Base-by-base conservation (phyloP, 495 filamentous ascomycete genomes). In the Penicillium coffeae region DNA sequence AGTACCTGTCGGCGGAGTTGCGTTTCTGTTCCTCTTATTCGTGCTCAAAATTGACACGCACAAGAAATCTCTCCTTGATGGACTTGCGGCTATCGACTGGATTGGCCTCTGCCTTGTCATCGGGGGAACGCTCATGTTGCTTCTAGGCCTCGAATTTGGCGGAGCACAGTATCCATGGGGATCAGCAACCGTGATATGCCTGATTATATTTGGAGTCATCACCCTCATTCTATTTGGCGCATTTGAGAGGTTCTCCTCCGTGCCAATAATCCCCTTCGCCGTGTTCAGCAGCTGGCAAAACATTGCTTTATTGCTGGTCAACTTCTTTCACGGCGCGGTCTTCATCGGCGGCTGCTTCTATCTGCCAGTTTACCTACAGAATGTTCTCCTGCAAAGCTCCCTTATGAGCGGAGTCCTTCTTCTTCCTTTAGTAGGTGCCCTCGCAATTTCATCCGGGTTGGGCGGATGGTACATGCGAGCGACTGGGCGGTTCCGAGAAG, bases 1-100 rank as follows among this genome's bases (percentile, higher is more conserved):
- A 45, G 42, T 80, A 0, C 78, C 78, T 2, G 60, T 80, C 33
- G 75, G 77, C 34, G 77, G 69, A 16, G 37, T 70, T 10, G 55
- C 64, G 7, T 64, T 59, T 10, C 46, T 42, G 15, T 51, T 73
- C 10, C 58, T 79, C 8, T 25, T 74, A 15, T 35, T 81, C 42
- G 69, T 69, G 54, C 72, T 75, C 48, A 43, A 47, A 8, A 48
- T 59, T 0, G 58, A 62, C 13, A 37, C 47, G 14, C 48, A 50
- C 2, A 44, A 61, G 13, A 62, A 63, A 6, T 37, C 62, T 1
- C 47, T 54, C 21, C 38, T 40, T 16, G 68, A 73, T 18, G 67
- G 64, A 16, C 22, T 60, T 4, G 14, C 44, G 3, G 64, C 68
- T 20, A 60, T 73, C 47, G 71, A 74, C 22, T 54, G 50, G 13